Base-by-base conservation (phyloP, 2,329 filamentous ascomycete species). In the Epichloe glyceriae region DNA sequence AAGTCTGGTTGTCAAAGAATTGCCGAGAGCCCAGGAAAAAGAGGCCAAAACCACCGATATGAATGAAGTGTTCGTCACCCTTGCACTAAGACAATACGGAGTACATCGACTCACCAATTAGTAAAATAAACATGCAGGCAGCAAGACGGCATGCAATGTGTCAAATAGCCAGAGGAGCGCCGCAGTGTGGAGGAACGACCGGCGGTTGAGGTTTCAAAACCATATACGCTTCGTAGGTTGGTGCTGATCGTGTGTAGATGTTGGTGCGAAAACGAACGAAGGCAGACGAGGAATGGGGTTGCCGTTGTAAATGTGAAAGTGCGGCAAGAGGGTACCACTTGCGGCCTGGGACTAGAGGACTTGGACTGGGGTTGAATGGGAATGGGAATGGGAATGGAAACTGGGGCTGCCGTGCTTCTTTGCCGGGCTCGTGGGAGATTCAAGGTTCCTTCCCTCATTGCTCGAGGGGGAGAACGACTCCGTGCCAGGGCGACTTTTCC, bases 241-340 rank as follows among this genome's bases (percentile, higher is more conserved):
- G 54, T 53, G 54, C 51, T 52, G 52, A 52, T 53, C 41, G 34
- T 52, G 53, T 52, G 58, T 54, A 55, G 60, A 61, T 60, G 57
- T 55, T 47, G 56, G 56, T 55, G 57, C 50, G 51, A 54, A 51
- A 50, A 51, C 49, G 49, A 51, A 51, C 47, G 51, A 56, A 53
- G 52, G 55, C 52, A 55, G 57, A 51, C 50, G 52, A 55, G 57
- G 56, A 53, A 61, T 58, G 57, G 59, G 47, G 56, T 60, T 56
- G 56, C 58, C 57, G 56, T 55, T 56, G 54, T 57, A 56, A 56
- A 56, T 52, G 52, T 46, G 55, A 50, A 55, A 53, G 58, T 55
- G 56, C 54, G 50, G 58, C 54, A 56, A 50, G 55, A 57, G 50
- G 58, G 60, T 58, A 22, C 50, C 46, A 38, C 37, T 35, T 39